A percentile compares a stretch with the other conserved stretches of the same genome.
Conservation (phyloP, 2,329 filamentous ascomycete species). For the Cytospora chrysosperma region DNA sequence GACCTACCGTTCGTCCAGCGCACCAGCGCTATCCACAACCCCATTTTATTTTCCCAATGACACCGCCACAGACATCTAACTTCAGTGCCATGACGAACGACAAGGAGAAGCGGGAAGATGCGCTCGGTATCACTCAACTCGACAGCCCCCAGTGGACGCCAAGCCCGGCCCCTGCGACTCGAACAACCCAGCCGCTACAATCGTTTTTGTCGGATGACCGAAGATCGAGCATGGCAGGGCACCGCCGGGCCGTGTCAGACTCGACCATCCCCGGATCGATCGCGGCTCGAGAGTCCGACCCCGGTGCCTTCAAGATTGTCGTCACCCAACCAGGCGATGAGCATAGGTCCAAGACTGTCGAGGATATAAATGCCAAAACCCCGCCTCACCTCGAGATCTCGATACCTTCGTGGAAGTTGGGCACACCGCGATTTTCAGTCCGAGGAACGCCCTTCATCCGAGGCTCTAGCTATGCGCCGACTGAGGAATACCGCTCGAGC, state of each 20-base stretch:
- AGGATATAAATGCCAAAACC: constrained; percentile 47
- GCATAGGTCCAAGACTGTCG: constrained; percentile 60
- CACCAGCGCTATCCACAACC: constrained; percentile 62
- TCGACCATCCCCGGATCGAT: constrained; percentile 64
- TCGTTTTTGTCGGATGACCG: constrained; percentile 36
- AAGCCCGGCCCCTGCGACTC: constrained; percentile 40
- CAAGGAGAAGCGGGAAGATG: constrained; percentile 31
- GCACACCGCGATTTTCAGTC: constrained; percentile 75
- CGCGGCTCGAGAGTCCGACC: constrained; percentile 52
- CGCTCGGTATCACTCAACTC: constrained; percentile 29
- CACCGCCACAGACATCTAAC: constrained; percentile 58
- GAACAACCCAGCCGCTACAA: constrained; percentile 33
- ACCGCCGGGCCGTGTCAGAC: constrained; percentile 70
- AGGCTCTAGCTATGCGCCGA: constrained; percentile 76
- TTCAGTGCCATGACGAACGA: constrained; percentile 46
- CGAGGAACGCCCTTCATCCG: constrained; percentile 75
- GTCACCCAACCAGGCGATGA: constrained; percentile 70
- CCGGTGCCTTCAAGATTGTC: constrained; percentile 73
- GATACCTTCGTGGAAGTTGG: constrained; percentile 83
- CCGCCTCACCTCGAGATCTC: constrained; percentile 66
- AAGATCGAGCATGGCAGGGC: constrained; percentile 38
- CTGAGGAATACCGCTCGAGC: constrained; percentile 69
- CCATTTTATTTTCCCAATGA: constrained; percentile 58
- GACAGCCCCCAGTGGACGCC: constrained; percentile 45
- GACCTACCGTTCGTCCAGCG: constrained; percentile 60